These are phyloP conservation scores for Fabrea salina DNA, from an alignment of 169 alveolate species.

Conservation along the genomic window DNA sequence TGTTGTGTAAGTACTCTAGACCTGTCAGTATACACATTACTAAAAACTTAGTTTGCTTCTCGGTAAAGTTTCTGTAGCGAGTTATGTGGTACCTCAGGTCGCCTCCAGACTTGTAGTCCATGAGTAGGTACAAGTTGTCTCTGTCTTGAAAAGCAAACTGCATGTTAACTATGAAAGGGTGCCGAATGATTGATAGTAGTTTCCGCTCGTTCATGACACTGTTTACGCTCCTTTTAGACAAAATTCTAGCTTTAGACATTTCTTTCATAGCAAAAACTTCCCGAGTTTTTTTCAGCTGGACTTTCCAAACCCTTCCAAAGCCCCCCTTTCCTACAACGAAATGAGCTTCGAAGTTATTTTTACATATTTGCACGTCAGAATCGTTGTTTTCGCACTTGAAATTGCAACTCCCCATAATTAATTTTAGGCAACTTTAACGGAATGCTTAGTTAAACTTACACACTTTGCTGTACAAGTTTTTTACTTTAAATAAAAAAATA, in stretches of 20 bases:
- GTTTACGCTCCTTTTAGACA: constrained; percentile 57
- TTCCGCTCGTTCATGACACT: constrained; percentile 67
- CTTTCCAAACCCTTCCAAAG: too few species aligned
- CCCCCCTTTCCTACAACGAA: constrained; percentile 73
- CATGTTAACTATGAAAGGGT: constrained; percentile 33
- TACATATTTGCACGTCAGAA: too few species aligned
- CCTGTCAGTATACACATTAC: constrained; percentile 66
- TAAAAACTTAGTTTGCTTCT: constrained; percentile 37
- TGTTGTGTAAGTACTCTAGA: constrained; percentile 76
- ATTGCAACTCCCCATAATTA: too few species aligned
- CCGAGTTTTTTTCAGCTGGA: constrained; percentile 72
- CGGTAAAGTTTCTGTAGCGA: constrained; percentile 26
- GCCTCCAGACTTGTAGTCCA: constrained; percentile 66
- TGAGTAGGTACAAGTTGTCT: constrained; percentile 57
- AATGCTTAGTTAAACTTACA: too few species aligned
- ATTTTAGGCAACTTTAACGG: constrained; percentile 50
- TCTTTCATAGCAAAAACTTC: too few species aligned
- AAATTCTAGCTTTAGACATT: too few species aligned
- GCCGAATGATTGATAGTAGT: constrained; percentile 46
- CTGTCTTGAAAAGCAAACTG: constrained; percentile 41
- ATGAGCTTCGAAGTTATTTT: constrained; percentile 46
- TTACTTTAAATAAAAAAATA: too few species aligned
- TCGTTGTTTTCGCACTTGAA: too few species aligned
- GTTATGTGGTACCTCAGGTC: constrained; percentile 57
- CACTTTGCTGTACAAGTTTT: too few species aligned